Evolutionary conservation across 176 grass and related monocot genomes (phyloP), one percentile per base, ranked within the genome.

Genomic region (Areca catechu): DNA sequence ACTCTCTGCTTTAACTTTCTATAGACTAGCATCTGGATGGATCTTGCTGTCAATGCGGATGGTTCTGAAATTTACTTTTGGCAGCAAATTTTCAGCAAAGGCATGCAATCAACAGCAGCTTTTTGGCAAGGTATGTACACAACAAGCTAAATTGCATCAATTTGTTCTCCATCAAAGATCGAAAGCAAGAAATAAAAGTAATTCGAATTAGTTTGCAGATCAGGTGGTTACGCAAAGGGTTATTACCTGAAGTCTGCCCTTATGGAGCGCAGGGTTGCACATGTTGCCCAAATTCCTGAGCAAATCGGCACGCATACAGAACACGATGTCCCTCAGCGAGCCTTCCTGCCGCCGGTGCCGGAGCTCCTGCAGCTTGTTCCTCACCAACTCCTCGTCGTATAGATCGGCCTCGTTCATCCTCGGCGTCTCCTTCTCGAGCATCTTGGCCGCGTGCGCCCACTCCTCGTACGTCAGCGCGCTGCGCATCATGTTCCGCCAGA

Each of bases 401-500:
- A 85, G 77, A 52, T 80, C 69, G 6, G 81, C 53, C 63, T 95
- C 89, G 65, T 20, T 91, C 49, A 74, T 76, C 61, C 81, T 85
- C 27, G 73, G 71, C 1, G 74, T 81, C 71, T 90, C 92, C 37
- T 64, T 75, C 24, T 96, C 92, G 54, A 90, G 83, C 92, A 96
- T 90, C 73, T 77, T 70, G 27, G 92, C 86, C 4, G 77, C 92
- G 77, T 90, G 92, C 48, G 83, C 74, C 92, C 92, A 96, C 83
- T 96, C 92, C 78, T 96, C 86, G 68, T 96, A 96, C 53, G 92
- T 85, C 67, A 96, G 80, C 56, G 92, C 92, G 22, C 71, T 77
- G 68, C 86, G 83, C 78, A 96, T 88, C 83, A 87, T 86, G 79
- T 88, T 84, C 24, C 86, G 86, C 92, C 92, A 96, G 83, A 96